Evolutionary conservation across 176 grass and related monocot genomes (phyloP).

Genomic region (Oryza longistaminata): DNA sequence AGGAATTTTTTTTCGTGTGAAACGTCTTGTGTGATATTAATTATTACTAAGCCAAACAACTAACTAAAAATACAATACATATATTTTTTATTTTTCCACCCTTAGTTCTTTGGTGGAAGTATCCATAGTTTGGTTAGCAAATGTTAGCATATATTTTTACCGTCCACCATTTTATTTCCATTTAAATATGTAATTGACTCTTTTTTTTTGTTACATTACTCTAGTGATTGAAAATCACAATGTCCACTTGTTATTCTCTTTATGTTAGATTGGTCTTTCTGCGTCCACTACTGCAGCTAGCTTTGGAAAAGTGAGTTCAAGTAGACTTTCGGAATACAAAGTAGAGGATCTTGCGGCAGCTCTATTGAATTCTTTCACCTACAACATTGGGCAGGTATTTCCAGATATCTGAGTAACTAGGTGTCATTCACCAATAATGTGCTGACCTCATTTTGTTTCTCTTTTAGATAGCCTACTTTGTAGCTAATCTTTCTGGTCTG

Average conservation of each 20-base stretch:
- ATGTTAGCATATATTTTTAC: not conserved
- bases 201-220: not conserved
- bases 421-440: not conserved
- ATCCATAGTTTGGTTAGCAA: not conserved
- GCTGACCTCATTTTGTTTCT: constrained; percentile 24
- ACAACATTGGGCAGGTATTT: constrained; percentile 93
- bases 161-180: not conserved
- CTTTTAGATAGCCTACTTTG: constrained; percentile 93
- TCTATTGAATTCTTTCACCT: constrained; percentile 88
- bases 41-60: not conserved
- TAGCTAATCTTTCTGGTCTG: constrained; percentile 88
- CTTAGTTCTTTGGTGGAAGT: not conserved
- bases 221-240: constrained; percentile 2
- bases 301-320: constrained; percentile 95
- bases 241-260: constrained; percentile 34
- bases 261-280: constrained; percentile 82
- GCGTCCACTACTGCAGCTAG: constrained; percentile 92
- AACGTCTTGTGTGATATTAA: not conserved
- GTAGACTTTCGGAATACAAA: constrained; percentile 88
- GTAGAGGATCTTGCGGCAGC: constrained; percentile 91
- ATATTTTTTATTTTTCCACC: not conserved
- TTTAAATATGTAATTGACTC: not conserved
- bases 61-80: not conserved
- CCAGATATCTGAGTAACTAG: not conserved
- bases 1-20: not conserved